Evolutionary conservation across 306 rosid species (phyloP), one percentile per base, ranked within the genome.

Genomic region (Fragaria iinumae): DNA sequence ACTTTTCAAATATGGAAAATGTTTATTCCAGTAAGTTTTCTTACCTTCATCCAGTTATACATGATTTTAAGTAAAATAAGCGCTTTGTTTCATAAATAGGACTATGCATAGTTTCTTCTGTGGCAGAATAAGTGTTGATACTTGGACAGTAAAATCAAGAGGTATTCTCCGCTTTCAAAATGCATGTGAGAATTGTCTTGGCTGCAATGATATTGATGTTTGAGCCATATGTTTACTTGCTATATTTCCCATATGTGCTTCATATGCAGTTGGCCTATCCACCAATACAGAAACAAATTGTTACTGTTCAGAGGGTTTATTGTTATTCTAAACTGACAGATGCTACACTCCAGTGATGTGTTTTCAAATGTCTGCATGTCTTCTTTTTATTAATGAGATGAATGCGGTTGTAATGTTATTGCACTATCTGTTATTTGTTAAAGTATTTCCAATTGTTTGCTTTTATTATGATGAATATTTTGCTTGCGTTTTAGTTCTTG

Each of bases 21-120:
- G 43, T 59, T 53, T 67, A 60, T 79, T 55, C 73, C 80, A 79
- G 98, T 91, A 82, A 81, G 84, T 78, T 48, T 44, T 67, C 63
- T 76, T 69, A 34, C 67, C 53, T 69, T 11, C 36, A 48, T 76
- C 70, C 47, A 43, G 50, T 55, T 27, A 60, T 45, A 47, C 70
- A 59, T 74, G n/a, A 52, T 52, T 53, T 5, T 20, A 38, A 29
- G 52, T 39, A 6, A 50, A 17, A 11, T 23, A 34, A 7, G 32
- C 1, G 11, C 34, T 49, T 11, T 71, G 44, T 64, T 64, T 32
- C 29, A 34, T 52, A 23, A 6, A 48, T 56, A 32, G 38, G 55
- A 17, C 13, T 47, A 29, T 11, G 11, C 36, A 12, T 52, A 11
- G 11, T 32, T 71, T 52, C 17, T 52, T 52, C 64, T 71, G 63